These are phyloP conservation scores for Globisporangium alternatum DNA, from an alignment of 352 stramenopile species.

Conservation along the genomic window DNA sequence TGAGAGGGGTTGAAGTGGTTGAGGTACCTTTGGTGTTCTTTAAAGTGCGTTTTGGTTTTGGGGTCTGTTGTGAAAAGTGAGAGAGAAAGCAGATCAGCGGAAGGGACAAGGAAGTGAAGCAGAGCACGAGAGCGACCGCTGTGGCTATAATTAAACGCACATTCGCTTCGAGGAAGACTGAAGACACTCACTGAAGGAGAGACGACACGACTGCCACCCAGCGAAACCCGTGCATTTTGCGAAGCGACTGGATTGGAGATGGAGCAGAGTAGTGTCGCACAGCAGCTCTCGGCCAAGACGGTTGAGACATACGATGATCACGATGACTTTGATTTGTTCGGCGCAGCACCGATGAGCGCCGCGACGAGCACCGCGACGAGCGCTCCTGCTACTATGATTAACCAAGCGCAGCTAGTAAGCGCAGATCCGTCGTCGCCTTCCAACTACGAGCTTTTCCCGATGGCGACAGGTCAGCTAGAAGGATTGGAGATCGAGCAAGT, in stretches of 20 bases:
- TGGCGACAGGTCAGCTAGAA: constrained; percentile 11
- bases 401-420: neutral
- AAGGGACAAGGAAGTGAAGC: constrained; percentile 2
- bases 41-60: constrained; percentile 11
- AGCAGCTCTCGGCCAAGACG: neutral
- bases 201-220: neutral
- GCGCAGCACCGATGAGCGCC: neutral
- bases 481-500: neutral
- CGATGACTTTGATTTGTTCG: constrained; percentile 16
- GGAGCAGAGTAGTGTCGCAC: constrained; percentile 8
- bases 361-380: neutral
- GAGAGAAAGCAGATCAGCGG: neutral
- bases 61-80: neutral
- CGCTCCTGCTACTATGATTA: neutral
- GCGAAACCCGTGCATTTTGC: neutral
- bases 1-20: constrained; percentile 9
- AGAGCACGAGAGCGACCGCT: neutral
- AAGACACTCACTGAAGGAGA: neutral
- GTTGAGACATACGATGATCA: constrained; percentile 6
- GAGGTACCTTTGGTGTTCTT: neutral
- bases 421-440: constrained; percentile 19
- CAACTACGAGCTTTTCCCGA: constrained; percentile 44
- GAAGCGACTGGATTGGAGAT: neutral
- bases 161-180: neutral
- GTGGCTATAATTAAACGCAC: constrained; percentile 2